Percentiles rank a stretch among this genome's conserved stretches.
Conservation (phyloP, 2,329 filamentous ascomycete species). For the Emergomyces africanus region DNA sequence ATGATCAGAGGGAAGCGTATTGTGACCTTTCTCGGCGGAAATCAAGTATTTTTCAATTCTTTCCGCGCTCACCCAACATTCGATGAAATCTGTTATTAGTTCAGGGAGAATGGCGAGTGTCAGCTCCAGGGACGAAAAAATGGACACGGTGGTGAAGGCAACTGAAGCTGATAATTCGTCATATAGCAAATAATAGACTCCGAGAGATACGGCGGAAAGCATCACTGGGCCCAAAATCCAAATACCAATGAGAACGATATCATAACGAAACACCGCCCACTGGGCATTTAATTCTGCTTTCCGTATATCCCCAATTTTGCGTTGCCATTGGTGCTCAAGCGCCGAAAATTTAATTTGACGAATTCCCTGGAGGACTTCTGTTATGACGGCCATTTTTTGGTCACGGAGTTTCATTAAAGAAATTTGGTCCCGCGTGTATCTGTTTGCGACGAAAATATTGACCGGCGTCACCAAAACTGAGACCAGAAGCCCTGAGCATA, state of each 20-base stretch:
- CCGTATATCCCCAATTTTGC: constrained; percentile 52
- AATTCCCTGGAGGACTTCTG: constrained; percentile 65
- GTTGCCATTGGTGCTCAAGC: constrained; percentile 61
- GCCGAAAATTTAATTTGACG: constrained; percentile 78
- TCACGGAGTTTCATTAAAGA: constrained; percentile 64
- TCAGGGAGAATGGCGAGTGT: constrained; percentile 61
- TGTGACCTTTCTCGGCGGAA: constrained; percentile 49
- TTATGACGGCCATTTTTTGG: constrained; percentile 60
- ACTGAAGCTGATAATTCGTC: constrained; percentile 55
- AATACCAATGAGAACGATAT: constrained; percentile 50
- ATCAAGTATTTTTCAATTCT: constrained; percentile 60
- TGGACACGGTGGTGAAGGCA: constrained; percentile 64
- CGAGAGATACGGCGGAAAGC: constrained; percentile 57
- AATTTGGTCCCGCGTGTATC: constrained; percentile 53
- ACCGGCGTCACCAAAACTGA: constrained; percentile 54
- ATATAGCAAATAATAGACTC: constrained; percentile 53
- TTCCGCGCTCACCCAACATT: constrained; percentile 59
- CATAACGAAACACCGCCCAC: constrained; percentile 53
- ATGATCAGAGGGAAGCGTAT: constrained; percentile 42
- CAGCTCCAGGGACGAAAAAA: constrained; percentile 62
- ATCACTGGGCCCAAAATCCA: constrained; percentile 64
- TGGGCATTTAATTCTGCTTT: constrained; percentile 54
- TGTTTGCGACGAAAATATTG: constrained; percentile 54
- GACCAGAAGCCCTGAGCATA: constrained; percentile 51
- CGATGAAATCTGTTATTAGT: constrained; percentile 55